Evolutionary conservation across 1,284 basidiomycete genomes (phyloP).

Genomic region (Trametes sp.): DNA sequence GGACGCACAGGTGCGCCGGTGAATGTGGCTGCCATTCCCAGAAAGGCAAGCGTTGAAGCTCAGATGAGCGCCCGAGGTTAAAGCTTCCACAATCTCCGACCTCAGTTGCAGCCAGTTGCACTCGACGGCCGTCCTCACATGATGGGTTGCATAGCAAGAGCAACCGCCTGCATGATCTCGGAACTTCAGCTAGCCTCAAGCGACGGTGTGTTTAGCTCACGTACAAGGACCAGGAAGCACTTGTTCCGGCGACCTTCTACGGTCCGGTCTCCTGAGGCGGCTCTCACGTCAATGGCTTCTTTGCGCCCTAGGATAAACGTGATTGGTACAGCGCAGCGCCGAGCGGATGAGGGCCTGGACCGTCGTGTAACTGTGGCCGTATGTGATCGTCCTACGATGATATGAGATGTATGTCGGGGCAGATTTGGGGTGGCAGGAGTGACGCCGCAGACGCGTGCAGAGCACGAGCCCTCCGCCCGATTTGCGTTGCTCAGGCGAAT

Average conservation of each 20-base stretch:
- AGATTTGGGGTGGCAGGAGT: constrained; percentile 15
- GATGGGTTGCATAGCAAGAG: not conserved
- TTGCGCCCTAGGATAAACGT: not conserved
- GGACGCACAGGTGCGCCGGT: not conserved
- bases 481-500: constrained; percentile 23
- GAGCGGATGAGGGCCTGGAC: constrained; percentile 12
- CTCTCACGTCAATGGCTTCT: constrained; percentile 16
- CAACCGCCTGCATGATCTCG: not conserved
- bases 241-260: constrained; percentile 21
- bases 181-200: not conserved
- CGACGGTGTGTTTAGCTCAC: constrained; percentile 15
- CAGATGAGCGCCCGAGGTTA: constrained; percentile 6
- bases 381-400: constrained; percentile 13
- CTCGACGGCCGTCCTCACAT: not conserved
- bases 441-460: constrained; percentile 9
- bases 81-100: constrained; percentile 13
- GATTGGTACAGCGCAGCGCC: constrained; percentile 11
- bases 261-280: constrained; percentile 15
- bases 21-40: constrained; percentile 8
- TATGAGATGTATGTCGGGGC: constrained; percentile 1
- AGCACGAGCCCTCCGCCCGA: constrained; percentile 9
- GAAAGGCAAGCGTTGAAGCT: constrained; percentile 3
- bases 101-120: not conserved
- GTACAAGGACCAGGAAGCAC: constrained; percentile 13
- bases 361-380: not conserved